phyloP scores from a whole-genome alignment of 352 stramenopile species.

The Globisporangium nunn region DNA sequence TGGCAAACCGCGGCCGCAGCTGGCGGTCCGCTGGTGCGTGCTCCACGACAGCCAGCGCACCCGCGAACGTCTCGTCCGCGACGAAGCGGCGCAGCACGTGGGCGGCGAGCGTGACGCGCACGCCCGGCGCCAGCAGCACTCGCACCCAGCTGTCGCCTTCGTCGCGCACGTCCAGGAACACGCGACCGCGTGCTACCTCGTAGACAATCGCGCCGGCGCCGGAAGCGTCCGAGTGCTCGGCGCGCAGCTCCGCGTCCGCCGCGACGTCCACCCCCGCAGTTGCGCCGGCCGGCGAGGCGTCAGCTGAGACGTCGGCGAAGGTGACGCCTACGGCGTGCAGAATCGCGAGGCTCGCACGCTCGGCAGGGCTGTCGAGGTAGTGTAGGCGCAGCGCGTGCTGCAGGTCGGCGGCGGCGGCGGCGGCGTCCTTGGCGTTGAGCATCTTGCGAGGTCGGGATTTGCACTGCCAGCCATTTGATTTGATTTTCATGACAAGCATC shows the following conservation, averaged over 20 bases:
- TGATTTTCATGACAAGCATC: background rate
- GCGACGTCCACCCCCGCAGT: slow-evolving; percentile 11
- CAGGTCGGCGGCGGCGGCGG: slow-evolving; percentile 4
- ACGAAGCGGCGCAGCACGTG: slow-evolving; percentile 43
- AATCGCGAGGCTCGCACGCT: slow-evolving; percentile 54
- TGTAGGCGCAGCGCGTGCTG: slow-evolving; percentile 41
- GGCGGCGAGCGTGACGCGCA: slow-evolving; percentile 21
- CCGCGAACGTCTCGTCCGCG: slow-evolving; percentile 14
- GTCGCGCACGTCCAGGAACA: slow-evolving; percentile 64
- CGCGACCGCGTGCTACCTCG: slow-evolving; percentile 27
- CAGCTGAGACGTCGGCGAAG: slow-evolving; percentile 6
- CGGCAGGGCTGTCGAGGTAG: slow-evolving; percentile 54
- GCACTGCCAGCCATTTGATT: background rate
- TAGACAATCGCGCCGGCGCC: slow-evolving; percentile 19
- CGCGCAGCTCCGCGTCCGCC: slow-evolving; percentile 18
- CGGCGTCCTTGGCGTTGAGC: background rate
- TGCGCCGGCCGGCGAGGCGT: background rate
- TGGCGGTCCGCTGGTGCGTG: slow-evolving; percentile 3
- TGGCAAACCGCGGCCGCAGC: slow-evolving; percentile 31
- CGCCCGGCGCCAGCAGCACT: slow-evolving; percentile 28
- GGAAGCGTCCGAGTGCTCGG: slow-evolving; percentile 38
- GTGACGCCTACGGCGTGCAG: slow-evolving; percentile 45
- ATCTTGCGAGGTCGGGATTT: background rate
- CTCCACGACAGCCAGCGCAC: slow-evolving; percentile 13
- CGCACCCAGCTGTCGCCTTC: slow-evolving; percentile 67